Evolutionary conservation across 2,329 filamentous ascomycete genomes (phyloP), one percentile per base, ranked within the genome.

Genomic region (Calonectria honghensis): DNA sequence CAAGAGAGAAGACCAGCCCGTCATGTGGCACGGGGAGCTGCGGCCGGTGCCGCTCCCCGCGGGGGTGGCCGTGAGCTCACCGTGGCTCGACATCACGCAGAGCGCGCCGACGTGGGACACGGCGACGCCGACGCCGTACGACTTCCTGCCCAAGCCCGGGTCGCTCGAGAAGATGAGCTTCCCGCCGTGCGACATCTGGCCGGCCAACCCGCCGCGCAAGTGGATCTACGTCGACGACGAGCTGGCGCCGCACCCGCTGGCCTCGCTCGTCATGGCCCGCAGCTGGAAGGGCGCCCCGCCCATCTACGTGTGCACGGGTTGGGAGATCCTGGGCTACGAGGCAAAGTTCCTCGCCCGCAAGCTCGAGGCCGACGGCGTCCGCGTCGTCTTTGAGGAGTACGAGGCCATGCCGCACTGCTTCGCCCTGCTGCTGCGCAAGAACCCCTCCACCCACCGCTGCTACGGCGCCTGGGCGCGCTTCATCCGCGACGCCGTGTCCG

Each of bases 341-440:
- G 89, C 88, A 74, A 89, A 88, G 76, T 91, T 91, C 68, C 81
- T 95, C 2, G 93, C 92, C 0, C 84, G 86, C 51, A 88, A 89
- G 50, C 86, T 94, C 14, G 86, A 87, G 20, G 76, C 79, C 10
- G 90, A 94, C 59, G 91, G 90, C 6, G 93, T 93, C 0, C 81
- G 80, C 0, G 90, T 96, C 0, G 87, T 91, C 4, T 94, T 92
- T 79, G 91, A 94, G 82, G 91, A 95, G 84, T 97, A 92, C 82
- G 93, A 96, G 82, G 93, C 91, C 4, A 96, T 96, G 94, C 94
- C 95, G 69, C 94, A 96, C 84, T 92, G 91, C 78, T 96, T 95
- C 81, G 91, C 89, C 0, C 79, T 92, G 76, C 76, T 94, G 1
- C 84, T 95, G 70, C 83, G 87, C 2, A 83, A 85, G 6, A 82